Evolutionary conservation across 2,329 filamentous ascomycete species (phyloP), one percentile per base, ranked within the genome.

Genomic region (Paecilomyces niveus): DNA sequence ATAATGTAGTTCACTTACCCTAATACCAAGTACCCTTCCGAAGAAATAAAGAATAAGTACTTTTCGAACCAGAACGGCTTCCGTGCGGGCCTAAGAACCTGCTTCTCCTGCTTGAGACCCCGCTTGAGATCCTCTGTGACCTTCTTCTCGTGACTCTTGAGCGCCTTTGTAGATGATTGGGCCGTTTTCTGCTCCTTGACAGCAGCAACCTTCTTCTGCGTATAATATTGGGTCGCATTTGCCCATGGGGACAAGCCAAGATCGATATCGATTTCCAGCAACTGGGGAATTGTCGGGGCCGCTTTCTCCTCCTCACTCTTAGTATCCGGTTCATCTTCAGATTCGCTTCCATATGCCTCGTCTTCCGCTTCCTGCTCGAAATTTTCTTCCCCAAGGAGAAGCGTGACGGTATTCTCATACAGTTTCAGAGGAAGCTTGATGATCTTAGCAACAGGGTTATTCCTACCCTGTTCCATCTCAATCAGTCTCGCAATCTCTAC

Each of bases 11-110:
- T 52, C 35, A 69, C 70, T 52, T 68, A 76, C 74, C 87, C 93
- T 15, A 99, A 82, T 0, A 97, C 89, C 5, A 99, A 82, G 71
- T 97, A 97, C 3, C 93, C 92, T 69, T 99, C 94, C 0, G 92
- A 95, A 0, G 92, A 97, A 65, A 97, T 84, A 76, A 99, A 99
- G 83, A 91, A 97, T 29, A 87, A 80, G 67, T 96, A 99, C 74
- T 99, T 99, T 69, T 99, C 94, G 65, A 97, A 99, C 94, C 94
- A 99, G 67, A 92, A 84, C 64, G 87, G 88, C 68, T 87, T 89
- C 58, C 94, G 85, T 8, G 96, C 88, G 0, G 89, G 91, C 53
- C 92, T 86, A 9, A 97, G 77, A 1, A 95, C 79, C 21, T 91
- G 88, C 72, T 96, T 97, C 74, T 97, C 94, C 69, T 94, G 89